These are phyloP conservation scores for Penicillium lagena DNA, from an alignment of 495 filamentous ascomycete species.

Conservation along the genomic window DNA sequence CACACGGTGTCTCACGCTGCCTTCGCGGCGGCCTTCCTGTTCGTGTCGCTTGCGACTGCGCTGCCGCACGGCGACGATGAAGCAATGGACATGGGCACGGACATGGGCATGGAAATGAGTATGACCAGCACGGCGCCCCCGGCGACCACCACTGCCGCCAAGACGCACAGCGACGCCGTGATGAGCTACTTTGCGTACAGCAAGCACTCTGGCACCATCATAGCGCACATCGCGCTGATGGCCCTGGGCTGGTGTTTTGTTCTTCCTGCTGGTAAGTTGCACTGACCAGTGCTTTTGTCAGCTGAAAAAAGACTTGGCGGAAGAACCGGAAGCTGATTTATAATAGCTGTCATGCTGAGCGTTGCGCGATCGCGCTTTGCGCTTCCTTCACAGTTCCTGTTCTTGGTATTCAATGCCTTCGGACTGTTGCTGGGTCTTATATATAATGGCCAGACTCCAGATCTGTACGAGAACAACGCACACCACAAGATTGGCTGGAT, in stretches of 20 bases:
- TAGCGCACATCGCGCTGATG: constrained; percentile 78
- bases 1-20: constrained; percentile 19
- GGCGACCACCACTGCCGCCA: constrained; percentile 18
- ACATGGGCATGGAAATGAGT: constrained; percentile 36
- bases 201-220: constrained; percentile 60
- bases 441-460: constrained; percentile 78
- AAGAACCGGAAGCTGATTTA: background rate
- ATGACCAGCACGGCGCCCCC: constrained; percentile 14
- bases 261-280: constrained; percentile 67
- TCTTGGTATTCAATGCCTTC: constrained; percentile 64
- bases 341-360: constrained; percentile 74
- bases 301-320: background rate
- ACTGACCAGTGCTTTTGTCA: background rate
- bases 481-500: constrained; percentile 91
- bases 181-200: constrained; percentile 72
- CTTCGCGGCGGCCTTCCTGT: constrained; percentile 21
- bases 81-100: constrained; percentile 28
- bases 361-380: constrained; percentile 72
- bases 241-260: constrained; percentile 74
- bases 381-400: constrained; percentile 66
- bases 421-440: constrained; percentile 67
- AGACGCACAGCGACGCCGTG: constrained; percentile 12
- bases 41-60: constrained; percentile 28
- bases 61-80: constrained; percentile 33
- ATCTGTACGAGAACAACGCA: constrained; percentile 81